Conservation (phyloP, 1,284 basidiomycete species). For the Trametes hirsuta region DNA sequence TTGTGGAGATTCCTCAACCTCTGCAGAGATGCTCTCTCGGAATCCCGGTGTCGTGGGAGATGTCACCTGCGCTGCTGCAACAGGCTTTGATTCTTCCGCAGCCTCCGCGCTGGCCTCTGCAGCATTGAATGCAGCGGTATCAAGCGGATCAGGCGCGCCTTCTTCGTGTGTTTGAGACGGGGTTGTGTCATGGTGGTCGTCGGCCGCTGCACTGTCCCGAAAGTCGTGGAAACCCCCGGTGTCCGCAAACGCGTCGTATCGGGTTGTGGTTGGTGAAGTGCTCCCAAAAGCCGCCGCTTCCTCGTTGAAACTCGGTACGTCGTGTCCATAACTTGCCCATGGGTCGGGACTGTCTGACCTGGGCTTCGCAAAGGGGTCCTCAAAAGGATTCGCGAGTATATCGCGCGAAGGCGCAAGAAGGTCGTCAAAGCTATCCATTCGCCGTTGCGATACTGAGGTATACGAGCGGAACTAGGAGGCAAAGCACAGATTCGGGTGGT, state of each 20-base stretch:
- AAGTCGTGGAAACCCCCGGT: conserved; percentile 21
- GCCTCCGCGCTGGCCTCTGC: conserved; percentile 27
- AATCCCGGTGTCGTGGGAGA: conserved; percentile 33
- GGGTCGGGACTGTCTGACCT: conserved; percentile 76
- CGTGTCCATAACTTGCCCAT: conserved; percentile 57
- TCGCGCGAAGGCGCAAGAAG: conserved; percentile 65
- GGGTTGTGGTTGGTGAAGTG: conserved; percentile 9
- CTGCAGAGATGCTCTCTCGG: conserved; percentile 33
- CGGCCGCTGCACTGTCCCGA: neutral
- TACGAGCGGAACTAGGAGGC: neutral
- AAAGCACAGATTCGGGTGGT: too few species aligned
- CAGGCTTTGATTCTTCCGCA: conserved; percentile 15
- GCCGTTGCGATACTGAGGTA: neutral
- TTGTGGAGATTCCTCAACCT: conserved; percentile 25
- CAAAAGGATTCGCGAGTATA: conserved; percentile 76
- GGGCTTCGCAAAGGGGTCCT: conserved; percentile 66
- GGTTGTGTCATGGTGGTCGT: neutral
- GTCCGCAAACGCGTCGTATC: conserved; percentile 38
- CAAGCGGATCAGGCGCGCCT: conserved; percentile 13
- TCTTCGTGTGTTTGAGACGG: neutral
- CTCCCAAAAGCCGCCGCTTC: conserved; percentile 17
- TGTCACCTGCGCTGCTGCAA: conserved; percentile 7
- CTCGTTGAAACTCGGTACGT: conserved; percentile 31
- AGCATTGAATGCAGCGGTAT: conserved; percentile 23
- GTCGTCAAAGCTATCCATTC: conserved; percentile 70